Evolutionary conservation across 2,329 filamentous ascomycete genomes (phyloP).

Genomic region (Ramularia collo-cygni): DNA sequence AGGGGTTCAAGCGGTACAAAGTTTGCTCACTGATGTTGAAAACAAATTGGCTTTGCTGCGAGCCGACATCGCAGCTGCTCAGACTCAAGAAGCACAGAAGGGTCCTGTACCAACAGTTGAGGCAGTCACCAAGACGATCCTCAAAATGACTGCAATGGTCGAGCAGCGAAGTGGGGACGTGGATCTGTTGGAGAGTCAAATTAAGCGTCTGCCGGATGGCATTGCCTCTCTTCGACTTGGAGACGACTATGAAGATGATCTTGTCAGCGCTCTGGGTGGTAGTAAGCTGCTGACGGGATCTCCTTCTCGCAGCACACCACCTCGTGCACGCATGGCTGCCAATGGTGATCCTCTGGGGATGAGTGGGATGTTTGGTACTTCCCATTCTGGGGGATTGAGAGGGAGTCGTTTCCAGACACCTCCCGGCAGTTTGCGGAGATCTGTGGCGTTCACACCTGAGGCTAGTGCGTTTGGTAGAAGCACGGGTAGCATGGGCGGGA

Average conservation of each 20-base stretch:
- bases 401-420: conserved; percentile 24
- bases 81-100: conserved; percentile 28
- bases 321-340: conserved; percentile 23
- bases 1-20: conserved; percentile 67
- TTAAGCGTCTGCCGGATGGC: conserved; percentile 57
- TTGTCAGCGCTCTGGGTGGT: conserved; percentile 24
- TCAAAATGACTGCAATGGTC: conserved; percentile 85
- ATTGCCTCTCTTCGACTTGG: conserved; percentile 25
- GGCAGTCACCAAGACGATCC: conserved; percentile 82
- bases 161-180: conserved; percentile 88
- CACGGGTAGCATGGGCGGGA: conserved; percentile 23
- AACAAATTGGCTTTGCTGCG: conserved; percentile 72
- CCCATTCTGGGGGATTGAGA: background rate
- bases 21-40: conserved; percentile 69
- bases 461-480: conserved; percentile 23
- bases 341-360: conserved; percentile 31
- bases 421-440: conserved; percentile 25
- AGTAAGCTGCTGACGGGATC: conserved; percentile 23
- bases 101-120: conserved; percentile 71
- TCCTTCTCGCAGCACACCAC: conserved; percentile 33
- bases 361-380: conserved; percentile 28
- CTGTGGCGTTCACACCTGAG: conserved; percentile 15
- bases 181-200: conserved; percentile 79
- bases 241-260: conserved; percentile 29
- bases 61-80: conserved; percentile 61